These are phyloP conservation scores for Penicillium sp. DNA, from an alignment of 2,329 filamentous ascomycete genomes.

Conservation along the genomic window DNA sequence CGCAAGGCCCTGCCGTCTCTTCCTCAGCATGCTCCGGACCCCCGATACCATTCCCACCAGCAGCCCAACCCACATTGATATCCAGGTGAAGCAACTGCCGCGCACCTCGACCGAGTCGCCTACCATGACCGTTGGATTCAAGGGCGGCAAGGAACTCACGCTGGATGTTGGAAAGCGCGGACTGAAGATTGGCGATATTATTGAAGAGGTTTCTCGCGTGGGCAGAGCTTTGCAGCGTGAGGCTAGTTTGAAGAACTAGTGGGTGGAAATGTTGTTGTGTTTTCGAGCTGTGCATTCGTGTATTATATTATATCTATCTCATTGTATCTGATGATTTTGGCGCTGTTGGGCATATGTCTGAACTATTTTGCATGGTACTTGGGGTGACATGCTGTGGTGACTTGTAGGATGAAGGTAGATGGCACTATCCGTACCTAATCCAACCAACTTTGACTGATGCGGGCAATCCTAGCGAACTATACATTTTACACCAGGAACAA, in stretches of 20 bases:
- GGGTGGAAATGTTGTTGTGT: not conserved
- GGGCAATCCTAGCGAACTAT: not conserved
- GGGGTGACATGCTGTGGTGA: not conserved
- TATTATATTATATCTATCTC: constrained; percentile 15
- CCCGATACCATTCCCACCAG: constrained; percentile 75
- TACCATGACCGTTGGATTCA: constrained; percentile 79
- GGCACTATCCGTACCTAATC: no score
- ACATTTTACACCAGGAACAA: not conserved
- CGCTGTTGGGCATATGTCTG: constrained; percentile 5
- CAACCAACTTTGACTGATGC: no score
- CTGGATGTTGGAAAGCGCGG: constrained; percentile 77
- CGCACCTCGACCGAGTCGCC: constrained; percentile 68
- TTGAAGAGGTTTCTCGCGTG: constrained; percentile 88
- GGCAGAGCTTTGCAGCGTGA: constrained; percentile 79
- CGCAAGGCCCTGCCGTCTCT: constrained; percentile 81
- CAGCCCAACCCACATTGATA: constrained; percentile 72
- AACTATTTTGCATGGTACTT: not conserved
- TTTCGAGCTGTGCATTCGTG: constrained; percentile 13
- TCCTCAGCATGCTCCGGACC: constrained; percentile 83
- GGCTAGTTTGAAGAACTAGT: constrained; percentile 66
- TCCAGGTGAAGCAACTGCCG: constrained; percentile 75
- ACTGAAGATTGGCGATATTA: constrained; percentile 79
- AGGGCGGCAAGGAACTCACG: constrained; percentile 89
- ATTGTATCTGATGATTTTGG: constrained; percentile 8
- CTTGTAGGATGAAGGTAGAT: not conserved